Base-by-base conservation (phyloP, 192 early-diverging fungal species). In the Oehlia diaphana region DNA sequence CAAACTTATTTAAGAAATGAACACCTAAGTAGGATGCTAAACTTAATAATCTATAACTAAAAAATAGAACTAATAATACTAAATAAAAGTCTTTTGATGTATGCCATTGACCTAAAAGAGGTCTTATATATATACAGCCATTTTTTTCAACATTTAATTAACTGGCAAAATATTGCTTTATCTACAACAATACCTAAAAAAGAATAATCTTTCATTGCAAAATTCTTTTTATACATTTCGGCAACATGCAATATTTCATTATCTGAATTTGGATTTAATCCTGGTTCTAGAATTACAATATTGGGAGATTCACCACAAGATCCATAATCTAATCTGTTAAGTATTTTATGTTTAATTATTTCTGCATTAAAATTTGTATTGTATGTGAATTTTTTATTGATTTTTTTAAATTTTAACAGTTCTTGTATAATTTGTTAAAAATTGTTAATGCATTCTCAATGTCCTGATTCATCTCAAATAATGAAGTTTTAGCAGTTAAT, bases 1-100 rank as follows among this genome's bases (percentile, higher is more conserved):
- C 74, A 23, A 63, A 76, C 63, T 76, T 76, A 64, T 76, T 62
- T 16, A 76, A 64, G 26, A 39, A 76, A 9, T 64, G 16, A 35
- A 63, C 74, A 37, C 37, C 61, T 33, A 76, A 23, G 5, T 1
- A 37, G 37, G 74, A n/a, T 28, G 16, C 62, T 42, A 76, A 9
- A 37, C 33, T 63, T 9, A 49, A 37, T 42, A 76, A 37, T n/a
- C 62, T 6, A 63, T 64, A 63, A 8, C 35, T 19, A 19, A 21
- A 76, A 16, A 76, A 62, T 8, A 76, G 2, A 28, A 12, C 63
- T 2, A 35, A 35, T 35, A 35, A 35, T 2, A 35, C 35, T 35
- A 2, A 35, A 35, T 2, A 35, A 35, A 73, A 53, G 3, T 28
- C 47, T 53, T 73, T 49, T 4, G 50, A 73, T 6, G 47, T 73